Evolutionary conservation across 371 early-diverging fungal species (phyloP).

Genomic region (Batrachochytrium dendrobatidis): DNA sequence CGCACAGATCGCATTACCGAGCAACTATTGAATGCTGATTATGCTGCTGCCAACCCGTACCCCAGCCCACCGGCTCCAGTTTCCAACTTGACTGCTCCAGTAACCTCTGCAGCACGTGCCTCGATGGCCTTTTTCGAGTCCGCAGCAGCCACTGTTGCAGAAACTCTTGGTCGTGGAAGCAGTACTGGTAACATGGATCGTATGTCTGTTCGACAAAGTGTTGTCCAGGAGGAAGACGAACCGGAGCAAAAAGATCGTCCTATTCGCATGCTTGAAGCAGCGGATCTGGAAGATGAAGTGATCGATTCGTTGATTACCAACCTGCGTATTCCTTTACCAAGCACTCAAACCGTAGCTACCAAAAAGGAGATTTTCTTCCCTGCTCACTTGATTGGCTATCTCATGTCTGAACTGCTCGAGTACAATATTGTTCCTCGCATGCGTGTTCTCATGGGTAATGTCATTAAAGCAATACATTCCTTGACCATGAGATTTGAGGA

Average conservation of each 20-base stretch:
- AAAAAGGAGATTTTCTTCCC: slow-evolving; percentile 88
- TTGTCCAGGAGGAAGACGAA: neutral
- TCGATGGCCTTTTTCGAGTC: slow-evolving; percentile 10
- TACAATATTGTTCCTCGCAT: slow-evolving; percentile 74
- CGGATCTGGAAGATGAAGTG: slow-evolving; percentile 76
- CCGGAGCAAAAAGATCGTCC: slow-evolving; percentile 24
- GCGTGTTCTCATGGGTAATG: slow-evolving; percentile 70
- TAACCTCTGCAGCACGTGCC: slow-evolving; percentile 6
- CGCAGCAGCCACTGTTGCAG: slow-evolving; percentile 6
- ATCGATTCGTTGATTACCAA: slow-evolving; percentile 78
- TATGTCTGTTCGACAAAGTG: neutral
- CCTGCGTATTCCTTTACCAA: slow-evolving; percentile 80
- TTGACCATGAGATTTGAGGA: slow-evolving; percentile 56
- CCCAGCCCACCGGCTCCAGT: slow-evolving; percentile 8
- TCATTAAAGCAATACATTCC: slow-evolving; percentile 66
- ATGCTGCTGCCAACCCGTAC: neutral
- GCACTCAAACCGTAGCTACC: slow-evolving; percentile 68
- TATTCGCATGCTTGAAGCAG: slow-evolving; percentile 51
- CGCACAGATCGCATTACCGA: slow-evolving; percentile 37
- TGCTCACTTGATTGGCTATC: slow-evolving; percentile 81
- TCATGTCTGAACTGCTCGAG: slow-evolving; percentile 82
- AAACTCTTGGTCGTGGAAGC: slow-evolving; percentile 1
- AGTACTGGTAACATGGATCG: slow-evolving; percentile 6
- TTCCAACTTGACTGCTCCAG: neutral
- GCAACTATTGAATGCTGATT: slow-evolving; percentile 17